Evolutionary conservation across 768 basidiomycete genomes (phyloP), one percentile per base, ranked within the genome.

Genomic region (Mrakia frigida): DNA sequence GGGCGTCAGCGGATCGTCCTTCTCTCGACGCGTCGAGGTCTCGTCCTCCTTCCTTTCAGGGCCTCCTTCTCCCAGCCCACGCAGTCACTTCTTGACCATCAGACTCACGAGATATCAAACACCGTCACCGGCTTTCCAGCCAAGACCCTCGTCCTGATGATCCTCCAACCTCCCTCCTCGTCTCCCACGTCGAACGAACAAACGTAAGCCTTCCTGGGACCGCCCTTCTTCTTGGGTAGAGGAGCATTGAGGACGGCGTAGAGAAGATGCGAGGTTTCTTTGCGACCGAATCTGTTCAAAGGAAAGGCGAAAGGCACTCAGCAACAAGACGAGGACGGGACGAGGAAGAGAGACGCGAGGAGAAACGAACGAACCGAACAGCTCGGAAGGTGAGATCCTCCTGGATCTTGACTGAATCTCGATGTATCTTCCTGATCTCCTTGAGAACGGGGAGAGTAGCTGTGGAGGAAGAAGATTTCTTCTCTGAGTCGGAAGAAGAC

Each of bases 71-170:
- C 18, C 43, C 43, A 43, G 11, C 16, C 43, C 43, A 43, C 43
- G 10, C 43, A 43, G 43, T 1, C 11, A 43, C 16, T 9, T 13
- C 10, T 2, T 6, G 6, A 43, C 11, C 10, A 13, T 11, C 2
- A 18, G 13, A 80, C 87, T 74, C 78, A 93, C 94, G 93, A 96
- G 72, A 93, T 84, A 81, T 93, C 93, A 81, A 98, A 91, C 80
- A 90, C 91, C 16, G 96, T 98, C 41, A 97, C 80, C 28, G 91
- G 90, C 78, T 90, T 89, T 77, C 91, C 90, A 37, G 90, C 89
- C 6, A 94, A 86, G 81, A 93, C 92, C 74, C 90, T 87, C 33
- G 86, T 86, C 77, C 88, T 89, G 7, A 88, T 86, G 7, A 89
- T 84, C 93, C 2, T 86, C 87, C 41, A 78, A 74, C 76, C 65